Percentiles rank a stretch among this genome's conserved stretches.
phyloP scores from a whole-genome alignment of 2,329 filamentous ascomycete species.

The Rutstroemia sp. region DNA sequence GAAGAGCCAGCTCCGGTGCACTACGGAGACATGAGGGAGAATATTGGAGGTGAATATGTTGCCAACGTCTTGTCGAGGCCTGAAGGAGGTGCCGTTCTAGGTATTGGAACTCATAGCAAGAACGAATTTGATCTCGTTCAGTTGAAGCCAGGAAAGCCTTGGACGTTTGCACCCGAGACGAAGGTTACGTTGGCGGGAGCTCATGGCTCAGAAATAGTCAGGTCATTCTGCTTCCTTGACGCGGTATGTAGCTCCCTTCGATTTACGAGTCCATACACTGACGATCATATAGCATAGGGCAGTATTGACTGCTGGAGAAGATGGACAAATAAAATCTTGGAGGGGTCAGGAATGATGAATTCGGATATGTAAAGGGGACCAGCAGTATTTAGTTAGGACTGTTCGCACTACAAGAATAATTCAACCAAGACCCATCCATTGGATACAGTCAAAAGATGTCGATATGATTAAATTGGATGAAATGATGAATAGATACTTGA shows the following conservation, averaged over 20 bases:
- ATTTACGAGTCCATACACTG: neutral
- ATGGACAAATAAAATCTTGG: constrained; percentile 35
- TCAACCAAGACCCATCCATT: no score
- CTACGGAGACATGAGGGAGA: constrained; percentile 62
- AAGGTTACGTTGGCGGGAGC: constrained; percentile 54
- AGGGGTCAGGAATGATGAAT: constrained; percentile 18
- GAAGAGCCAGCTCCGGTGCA: constrained; percentile 40
- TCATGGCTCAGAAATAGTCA: constrained; percentile 56
- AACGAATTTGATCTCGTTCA: constrained; percentile 54
- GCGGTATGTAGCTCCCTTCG: constrained; percentile 32
- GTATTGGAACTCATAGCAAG: constrained; percentile 55
- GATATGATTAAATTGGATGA: neutral
- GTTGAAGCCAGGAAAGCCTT: constrained; percentile 43
- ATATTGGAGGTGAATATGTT: constrained; percentile 66
- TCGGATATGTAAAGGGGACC: neutral
- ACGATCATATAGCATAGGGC: constrained; percentile 22
- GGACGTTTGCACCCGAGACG: constrained; percentile 47
- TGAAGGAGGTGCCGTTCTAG: constrained; percentile 54
- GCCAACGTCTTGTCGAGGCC: constrained; percentile 57
- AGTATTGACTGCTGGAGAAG: constrained; percentile 34
- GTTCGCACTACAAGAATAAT: no score
- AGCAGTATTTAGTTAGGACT: neutral
- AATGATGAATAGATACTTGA: no score
- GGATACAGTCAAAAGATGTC: neutral
- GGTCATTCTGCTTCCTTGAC: constrained; percentile 57